These are phyloP conservation scores for Nannochloris sp. DNA, from an alignment of 139 green algal species.

Conservation along the genomic window DNA sequence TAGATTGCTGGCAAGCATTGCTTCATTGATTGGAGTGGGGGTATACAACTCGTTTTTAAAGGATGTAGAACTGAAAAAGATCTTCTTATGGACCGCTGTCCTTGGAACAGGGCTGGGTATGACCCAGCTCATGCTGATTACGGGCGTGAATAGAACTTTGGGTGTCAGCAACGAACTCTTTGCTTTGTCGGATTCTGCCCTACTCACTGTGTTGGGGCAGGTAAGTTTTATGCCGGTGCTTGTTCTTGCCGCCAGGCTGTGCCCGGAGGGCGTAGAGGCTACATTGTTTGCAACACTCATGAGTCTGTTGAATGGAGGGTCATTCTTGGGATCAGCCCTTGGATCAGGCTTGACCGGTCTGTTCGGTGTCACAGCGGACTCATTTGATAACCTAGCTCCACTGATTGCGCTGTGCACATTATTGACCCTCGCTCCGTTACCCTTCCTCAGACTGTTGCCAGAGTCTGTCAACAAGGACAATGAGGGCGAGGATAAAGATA, in stretches of 20 bases:
- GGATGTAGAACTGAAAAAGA: conserved; percentile 44
- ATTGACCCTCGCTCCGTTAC: conserved; percentile 42
- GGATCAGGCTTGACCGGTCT: conserved; percentile 62
- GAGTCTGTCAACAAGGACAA: conserved; percentile 1
- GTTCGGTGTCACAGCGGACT: conserved; percentile 50
- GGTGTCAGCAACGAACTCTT: conserved; percentile 81
- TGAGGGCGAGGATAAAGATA: not conserved
- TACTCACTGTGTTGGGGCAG: conserved; percentile 84
- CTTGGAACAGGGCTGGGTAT: conserved; percentile 60
- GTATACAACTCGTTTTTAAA: conserved; percentile 72
- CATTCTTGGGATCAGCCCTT: conserved; percentile 45
- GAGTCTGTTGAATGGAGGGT: conserved; percentile 78
- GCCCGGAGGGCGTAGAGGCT: conserved; percentile 82
- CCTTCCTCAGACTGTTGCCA: conserved; percentile 48
- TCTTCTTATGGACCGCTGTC: conserved; percentile 66
- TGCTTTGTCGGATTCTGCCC: conserved; percentile 78
- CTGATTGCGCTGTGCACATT: conserved; percentile 53
- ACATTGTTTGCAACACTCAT: conserved; percentile 97
- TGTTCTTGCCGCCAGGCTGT: conserved; percentile 74
- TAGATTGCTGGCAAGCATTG: conserved; percentile 65
- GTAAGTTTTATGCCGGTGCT: conserved; percentile 94
- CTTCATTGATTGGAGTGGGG: conserved; percentile 59
- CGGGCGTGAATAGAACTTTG: conserved; percentile 40
- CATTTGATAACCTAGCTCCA: conserved; percentile 62
- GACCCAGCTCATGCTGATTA: conserved; percentile 78